Evolutionary conservation across 208 protist species (phyloP).

Genomic region (Wallacemonas sp.): DNA sequence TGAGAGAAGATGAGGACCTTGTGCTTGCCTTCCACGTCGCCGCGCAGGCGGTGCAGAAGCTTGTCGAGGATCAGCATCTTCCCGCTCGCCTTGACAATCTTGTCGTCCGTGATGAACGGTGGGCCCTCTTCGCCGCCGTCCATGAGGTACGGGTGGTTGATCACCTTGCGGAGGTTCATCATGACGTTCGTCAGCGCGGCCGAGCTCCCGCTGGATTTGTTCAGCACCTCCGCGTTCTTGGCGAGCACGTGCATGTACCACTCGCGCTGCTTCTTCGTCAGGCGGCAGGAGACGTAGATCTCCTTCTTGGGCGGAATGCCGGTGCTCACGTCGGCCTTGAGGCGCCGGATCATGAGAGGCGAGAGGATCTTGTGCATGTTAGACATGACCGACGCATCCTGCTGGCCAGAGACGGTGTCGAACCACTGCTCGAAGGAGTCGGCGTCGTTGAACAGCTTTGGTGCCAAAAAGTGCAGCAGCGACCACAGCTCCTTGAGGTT

Average conservation of each 20-base stretch:
- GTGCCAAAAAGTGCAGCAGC: conserved; percentile 95
- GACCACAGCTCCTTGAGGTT: conserved; percentile 97
- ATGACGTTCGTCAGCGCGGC: conserved; percentile 79
- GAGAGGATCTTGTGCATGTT: conserved; percentile 93
- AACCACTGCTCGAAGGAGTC: conserved; percentile 94
- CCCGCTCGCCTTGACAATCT: conserved; percentile 88
- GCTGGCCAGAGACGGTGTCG: conserved; percentile 80
- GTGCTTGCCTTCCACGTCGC: conserved; percentile 74
- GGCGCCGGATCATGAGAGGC: conserved; percentile 96
- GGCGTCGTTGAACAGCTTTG: conserved; percentile 87
- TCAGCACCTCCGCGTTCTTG: conserved; percentile 95
- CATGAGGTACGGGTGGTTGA: conserved; percentile 97
- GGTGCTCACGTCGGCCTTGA: conserved; percentile 97
- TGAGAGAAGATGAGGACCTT: conserved; percentile 99
- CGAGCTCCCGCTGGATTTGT: conserved; percentile 74
- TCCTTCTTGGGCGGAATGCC: conserved; percentile 98
- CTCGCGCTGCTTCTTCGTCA: conserved; percentile 94
- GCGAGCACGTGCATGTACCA: conserved; percentile 95
- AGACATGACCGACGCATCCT: conserved; percentile 80
- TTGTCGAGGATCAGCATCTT: conserved; percentile 96
- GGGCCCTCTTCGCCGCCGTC: conserved; percentile 93
- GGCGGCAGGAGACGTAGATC: conserved; percentile 94
- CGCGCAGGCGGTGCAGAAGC: conserved; percentile 82
- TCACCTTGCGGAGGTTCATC: conserved; percentile 93
- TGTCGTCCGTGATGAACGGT: conserved; percentile 90